These are phyloP conservation scores for Fusarium setosum DNA, from an alignment of 2,329 filamentous ascomycete genomes.

Conservation along the genomic window DNA sequence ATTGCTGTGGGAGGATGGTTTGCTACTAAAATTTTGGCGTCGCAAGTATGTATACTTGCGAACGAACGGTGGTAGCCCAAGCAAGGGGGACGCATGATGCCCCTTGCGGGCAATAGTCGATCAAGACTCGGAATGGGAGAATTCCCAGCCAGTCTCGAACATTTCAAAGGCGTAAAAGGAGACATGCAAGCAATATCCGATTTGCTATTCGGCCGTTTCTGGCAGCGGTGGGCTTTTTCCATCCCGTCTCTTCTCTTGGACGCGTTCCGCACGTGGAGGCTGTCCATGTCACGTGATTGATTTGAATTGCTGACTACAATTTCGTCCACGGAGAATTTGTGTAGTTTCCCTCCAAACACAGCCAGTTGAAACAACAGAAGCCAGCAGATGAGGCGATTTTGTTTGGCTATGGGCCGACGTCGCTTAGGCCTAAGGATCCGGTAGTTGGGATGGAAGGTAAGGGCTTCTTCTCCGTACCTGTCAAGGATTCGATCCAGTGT, in stretches of 20 bases:
- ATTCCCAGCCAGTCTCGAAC: background rate
- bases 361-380: constrained; percentile 3
- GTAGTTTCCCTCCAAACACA: background rate
- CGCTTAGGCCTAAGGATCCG: constrained; percentile 18
- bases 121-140: background rate
- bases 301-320: background rate
- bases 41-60: background rate
- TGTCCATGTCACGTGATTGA: constrained; percentile 25
- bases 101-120: constrained; percentile 2
- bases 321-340: background rate
- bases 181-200: background rate
- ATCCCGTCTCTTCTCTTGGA: constrained; percentile 1
- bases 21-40: constrained; percentile 1
- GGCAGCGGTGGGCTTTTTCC: background rate
- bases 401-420: constrained; percentile 13
- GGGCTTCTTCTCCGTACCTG: background rate
- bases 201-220: background rate
- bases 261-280: background rate
- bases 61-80: constrained; percentile 11
- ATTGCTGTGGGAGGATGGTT: background rate
- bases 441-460: constrained; percentile 24
- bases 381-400: constrained; percentile 3
- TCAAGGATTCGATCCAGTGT: constrained; percentile 10
- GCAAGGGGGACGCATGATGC: constrained; percentile 19
- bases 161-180: background rate